A percentile compares a stretch with the other conserved stretches of the same genome.
phyloP scores from a whole-genome alignment of 768 basidiomycete species.

The Hypholoma sublateritium region DNA sequence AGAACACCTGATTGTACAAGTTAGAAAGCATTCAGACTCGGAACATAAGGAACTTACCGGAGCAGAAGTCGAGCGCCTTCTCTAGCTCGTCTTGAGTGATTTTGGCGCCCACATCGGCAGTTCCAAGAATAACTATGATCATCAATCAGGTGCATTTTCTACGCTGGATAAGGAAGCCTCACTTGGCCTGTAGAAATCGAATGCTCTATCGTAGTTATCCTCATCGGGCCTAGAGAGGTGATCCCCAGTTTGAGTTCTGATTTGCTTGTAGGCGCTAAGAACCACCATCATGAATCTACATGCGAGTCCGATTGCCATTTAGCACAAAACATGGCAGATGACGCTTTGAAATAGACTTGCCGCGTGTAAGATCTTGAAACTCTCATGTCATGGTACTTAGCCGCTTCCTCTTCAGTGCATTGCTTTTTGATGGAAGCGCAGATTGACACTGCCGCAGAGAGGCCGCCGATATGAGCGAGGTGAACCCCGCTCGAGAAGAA shows the following conservation, averaged over 20 bases:
- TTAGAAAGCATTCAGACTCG: background rate
- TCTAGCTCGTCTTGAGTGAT: background rate
- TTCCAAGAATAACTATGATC: background rate
- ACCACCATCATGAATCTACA: conserved; percentile 49
- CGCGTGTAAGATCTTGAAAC: conserved; percentile 35
- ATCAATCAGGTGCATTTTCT: background rate
- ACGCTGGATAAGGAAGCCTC: background rate
- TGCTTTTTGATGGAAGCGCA: conserved; percentile 31
- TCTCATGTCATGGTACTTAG: conserved; percentile 35
- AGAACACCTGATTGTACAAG: background rate
- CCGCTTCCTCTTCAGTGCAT: conserved; percentile 28
- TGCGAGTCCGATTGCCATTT: conserved; percentile 17
- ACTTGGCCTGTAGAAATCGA: conserved; percentile 26
- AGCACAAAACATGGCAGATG: background rate
- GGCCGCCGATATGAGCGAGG: conserved; percentile 37
- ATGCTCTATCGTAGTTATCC: conserved; percentile 50
- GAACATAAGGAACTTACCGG: background rate
- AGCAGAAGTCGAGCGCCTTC: background rate
- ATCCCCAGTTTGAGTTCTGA: conserved; percentile 34
- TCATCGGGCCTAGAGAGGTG: conserved; percentile 40
- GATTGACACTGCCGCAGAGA: conserved; percentile 40
- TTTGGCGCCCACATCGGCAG: background rate
- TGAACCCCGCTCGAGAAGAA: conserved; percentile 48
- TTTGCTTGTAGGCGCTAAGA: conserved; percentile 52
- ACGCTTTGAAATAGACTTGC: conserved; percentile 10